phyloP scores from a whole-genome alignment of 805 yeast species.

The Brettanomyces anomalus region DNA sequence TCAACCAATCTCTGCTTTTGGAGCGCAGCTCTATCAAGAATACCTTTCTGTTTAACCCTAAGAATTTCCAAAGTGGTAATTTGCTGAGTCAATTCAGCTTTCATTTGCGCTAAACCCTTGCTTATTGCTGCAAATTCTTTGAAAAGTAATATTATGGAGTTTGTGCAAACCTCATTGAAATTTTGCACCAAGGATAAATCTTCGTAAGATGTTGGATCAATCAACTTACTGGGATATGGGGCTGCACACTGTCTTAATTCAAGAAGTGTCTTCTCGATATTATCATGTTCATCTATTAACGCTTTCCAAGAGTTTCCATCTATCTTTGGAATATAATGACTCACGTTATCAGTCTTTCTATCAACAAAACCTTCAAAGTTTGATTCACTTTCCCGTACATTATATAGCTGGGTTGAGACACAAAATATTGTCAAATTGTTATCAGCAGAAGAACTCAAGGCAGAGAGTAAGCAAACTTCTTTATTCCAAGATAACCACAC shows the following conservation, averaged over 20 bases:
- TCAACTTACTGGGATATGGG: neutral
- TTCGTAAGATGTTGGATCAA: conserved; percentile 9
- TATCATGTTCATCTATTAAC: neutral
- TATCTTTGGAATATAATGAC: conserved; percentile 2
- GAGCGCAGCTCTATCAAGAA: conserved; percentile 10
- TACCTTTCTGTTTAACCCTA: conserved; percentile 9
- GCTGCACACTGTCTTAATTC: conserved; percentile 7
- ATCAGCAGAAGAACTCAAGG: conserved; percentile 1
- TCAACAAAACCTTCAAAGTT: neutral
- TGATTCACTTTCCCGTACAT: too few relatives aligned
- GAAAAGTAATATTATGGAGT: conserved; percentile 14
- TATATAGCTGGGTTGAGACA: too few relatives aligned
- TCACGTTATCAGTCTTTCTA: neutral
- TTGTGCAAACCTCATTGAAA: conserved; percentile 9
- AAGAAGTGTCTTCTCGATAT: conserved; percentile 2
- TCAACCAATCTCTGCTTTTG: conserved; percentile 25
- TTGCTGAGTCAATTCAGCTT: conserved; percentile 19
- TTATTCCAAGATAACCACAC: conserved; percentile 20
- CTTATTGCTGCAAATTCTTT: conserved; percentile 10
- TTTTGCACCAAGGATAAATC: conserved; percentile 11
- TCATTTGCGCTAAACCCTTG: conserved; percentile 11
- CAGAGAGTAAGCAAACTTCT: conserved; percentile 11
- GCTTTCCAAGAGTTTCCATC: conserved; percentile 1
- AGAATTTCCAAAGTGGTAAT: conserved; percentile 12
- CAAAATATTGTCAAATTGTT: neutral